Conservation (phyloP, 2,329 filamentous ascomycete genomes). For the Pseudogymnoascus sp. region DNA sequence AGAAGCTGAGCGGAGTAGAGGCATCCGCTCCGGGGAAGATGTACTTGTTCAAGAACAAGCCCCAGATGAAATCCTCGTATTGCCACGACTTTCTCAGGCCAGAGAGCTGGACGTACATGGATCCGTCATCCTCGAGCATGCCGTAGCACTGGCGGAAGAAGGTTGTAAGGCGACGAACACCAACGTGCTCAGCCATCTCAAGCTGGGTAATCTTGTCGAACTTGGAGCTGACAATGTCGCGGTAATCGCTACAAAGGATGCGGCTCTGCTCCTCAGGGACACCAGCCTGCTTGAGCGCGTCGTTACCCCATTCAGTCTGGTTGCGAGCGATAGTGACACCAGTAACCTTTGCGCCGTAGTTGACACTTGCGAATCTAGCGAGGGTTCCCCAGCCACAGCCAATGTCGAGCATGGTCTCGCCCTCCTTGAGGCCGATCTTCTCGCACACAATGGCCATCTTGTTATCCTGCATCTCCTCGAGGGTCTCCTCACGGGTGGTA, state of each 20-base stretch:
- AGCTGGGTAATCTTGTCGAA: slow-evolving; percentile 66
- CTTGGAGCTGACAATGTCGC: slow-evolving; percentile 51
- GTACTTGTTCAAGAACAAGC: slow-evolving; percentile 70
- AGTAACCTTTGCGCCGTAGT: slow-evolving; percentile 68
- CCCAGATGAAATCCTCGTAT: slow-evolving; percentile 66
- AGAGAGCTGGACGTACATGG: slow-evolving; percentile 64
- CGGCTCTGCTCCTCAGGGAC: slow-evolving; percentile 54
- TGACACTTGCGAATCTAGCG: slow-evolving; percentile 60
- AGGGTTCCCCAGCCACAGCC: slow-evolving; percentile 63
- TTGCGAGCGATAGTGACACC: slow-evolving; percentile 64
- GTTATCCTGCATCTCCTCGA: slow-evolving; percentile 33
- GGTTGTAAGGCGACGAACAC: slow-evolving; percentile 54
- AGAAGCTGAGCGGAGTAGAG: slow-evolving; percentile 59
- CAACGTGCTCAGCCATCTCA: slow-evolving; percentile 68
- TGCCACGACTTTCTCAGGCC: slow-evolving; percentile 64
- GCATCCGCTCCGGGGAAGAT: slow-evolving; percentile 66
- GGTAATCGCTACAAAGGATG: slow-evolving; percentile 64
- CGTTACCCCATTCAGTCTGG: slow-evolving; percentile 65
- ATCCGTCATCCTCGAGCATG: slow-evolving; percentile 64
- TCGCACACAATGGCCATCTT: slow-evolving; percentile 59
- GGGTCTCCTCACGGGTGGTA: slow-evolving; percentile 23
- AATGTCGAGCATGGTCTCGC: slow-evolving; percentile 57
- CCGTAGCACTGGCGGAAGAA: slow-evolving; percentile 59
- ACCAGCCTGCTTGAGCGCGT: slow-evolving; percentile 50
- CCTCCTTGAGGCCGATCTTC: slow-evolving; percentile 54